A percentile compares a stretch with the other conserved stretches of the same genome.
Evolutionary conservation across 2,329 filamentous ascomycete species (phyloP).

Genomic region (Penicillium brasilianum): DNA sequence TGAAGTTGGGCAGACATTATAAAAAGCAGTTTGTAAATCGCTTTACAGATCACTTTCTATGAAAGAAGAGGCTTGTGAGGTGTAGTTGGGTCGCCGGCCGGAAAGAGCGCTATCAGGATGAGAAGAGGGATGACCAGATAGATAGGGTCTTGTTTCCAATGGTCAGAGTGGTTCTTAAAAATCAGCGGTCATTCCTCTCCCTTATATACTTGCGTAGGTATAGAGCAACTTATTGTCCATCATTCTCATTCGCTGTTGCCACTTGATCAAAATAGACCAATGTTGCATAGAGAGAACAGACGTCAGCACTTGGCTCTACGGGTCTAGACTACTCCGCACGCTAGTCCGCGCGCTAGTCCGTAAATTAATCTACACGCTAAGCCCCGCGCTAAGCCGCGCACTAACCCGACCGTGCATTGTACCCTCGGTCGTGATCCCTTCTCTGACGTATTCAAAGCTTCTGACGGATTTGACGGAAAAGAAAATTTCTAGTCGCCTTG

Average conservation of each 20-base stretch:
- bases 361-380: background rate
- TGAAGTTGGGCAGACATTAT: background rate
- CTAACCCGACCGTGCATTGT: background rate
- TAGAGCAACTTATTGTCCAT: no score
- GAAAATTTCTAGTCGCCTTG: background rate
- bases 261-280: background rate
- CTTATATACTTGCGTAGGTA: background rate
- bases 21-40: background rate
- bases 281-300: background rate
- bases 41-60: background rate
- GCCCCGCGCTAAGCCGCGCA: background rate
- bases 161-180: background rate
- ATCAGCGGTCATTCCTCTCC: background rate
- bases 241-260: no score
- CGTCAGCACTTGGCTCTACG: background rate
- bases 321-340: background rate
- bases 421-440: background rate
- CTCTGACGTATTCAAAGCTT: no score
- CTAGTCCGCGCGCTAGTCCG: background rate
- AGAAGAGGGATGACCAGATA: no score
- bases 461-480: no score
- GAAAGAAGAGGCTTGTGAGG: background rate
- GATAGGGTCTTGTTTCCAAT: background rate
- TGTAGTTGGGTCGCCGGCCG: background rate
- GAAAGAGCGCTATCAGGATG: background rate